These are phyloP conservation scores for Aspergillus affinis DNA, from an alignment of 495 filamentous ascomycete genomes.

Conservation along the genomic window DNA sequence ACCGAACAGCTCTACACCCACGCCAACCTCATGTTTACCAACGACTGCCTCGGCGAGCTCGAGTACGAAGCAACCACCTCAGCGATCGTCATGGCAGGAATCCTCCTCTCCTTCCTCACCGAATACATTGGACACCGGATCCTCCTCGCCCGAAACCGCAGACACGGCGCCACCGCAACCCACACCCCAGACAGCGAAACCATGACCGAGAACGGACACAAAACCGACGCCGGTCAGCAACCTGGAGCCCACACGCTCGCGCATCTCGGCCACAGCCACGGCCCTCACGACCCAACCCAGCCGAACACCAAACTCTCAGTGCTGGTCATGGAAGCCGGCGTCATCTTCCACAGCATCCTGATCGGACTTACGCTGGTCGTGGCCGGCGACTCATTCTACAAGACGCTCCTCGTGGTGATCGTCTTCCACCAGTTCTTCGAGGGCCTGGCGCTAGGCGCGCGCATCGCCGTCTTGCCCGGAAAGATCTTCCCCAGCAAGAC, in stretches of 20 bases:
- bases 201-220: conserved; percentile 8
- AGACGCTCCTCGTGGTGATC: conserved; percentile 71
- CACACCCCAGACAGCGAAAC: neutral
- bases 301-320: conserved; percentile 56
- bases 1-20: conserved; percentile 58
- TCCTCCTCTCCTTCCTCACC: conserved; percentile 61
- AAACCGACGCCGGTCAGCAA: conserved; percentile 13
- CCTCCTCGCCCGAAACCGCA: conserved; percentile 28
- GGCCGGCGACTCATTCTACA: conserved; percentile 52
- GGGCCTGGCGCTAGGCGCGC: conserved; percentile 70
- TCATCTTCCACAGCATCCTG: conserved; percentile 68
- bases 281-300: conserved; percentile 23
- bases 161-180: neutral
- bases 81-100: conserved; percentile 63
- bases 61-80: conserved; percentile 60
- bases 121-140: conserved; percentile 59
- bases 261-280: conserved; percentile 33
- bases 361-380: conserved; percentile 40
- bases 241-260: conserved; percentile 15
- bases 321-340: conserved; percentile 65
- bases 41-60: conserved; percentile 60
- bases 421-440: conserved; percentile 69
- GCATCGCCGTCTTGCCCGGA: conserved; percentile 69
- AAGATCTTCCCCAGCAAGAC: conserved; percentile 36
- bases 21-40: conserved; percentile 60